phyloP scores from a whole-genome alignment of 225 moss, liverwort and hornwort species.

The Marchantia polymorpha region DNA sequence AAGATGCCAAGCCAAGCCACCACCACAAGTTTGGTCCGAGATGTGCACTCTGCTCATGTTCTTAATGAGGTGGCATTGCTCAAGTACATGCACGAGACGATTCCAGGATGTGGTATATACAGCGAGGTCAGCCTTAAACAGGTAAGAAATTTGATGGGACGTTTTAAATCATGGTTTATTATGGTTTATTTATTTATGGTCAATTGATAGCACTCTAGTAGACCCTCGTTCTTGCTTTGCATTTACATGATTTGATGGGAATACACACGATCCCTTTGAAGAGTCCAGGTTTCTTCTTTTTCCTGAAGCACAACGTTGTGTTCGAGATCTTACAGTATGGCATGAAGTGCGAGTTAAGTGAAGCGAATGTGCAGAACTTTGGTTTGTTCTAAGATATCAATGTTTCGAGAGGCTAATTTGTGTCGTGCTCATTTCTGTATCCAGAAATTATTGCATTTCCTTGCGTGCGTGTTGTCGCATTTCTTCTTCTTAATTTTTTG shows the following conservation, averaged over 20 bases:
- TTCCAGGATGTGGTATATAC: slow-evolving; percentile 58
- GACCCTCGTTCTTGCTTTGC: too few relatives aligned
- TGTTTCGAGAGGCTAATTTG: too few relatives aligned
- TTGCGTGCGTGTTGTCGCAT: background rate
- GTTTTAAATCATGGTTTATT: background rate
- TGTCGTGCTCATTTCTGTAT: background rate
- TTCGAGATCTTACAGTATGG: background rate
- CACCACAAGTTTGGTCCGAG: slow-evolving; percentile 59
- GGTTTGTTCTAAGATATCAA: too few relatives aligned
- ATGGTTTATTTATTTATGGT: too few relatives aligned
- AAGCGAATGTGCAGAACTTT: background rate
- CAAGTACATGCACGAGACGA: slow-evolving; percentile 60
- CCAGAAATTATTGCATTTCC: background rate
- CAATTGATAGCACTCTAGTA: background rate
- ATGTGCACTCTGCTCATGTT: slow-evolving; percentile 65
- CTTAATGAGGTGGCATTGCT: slow-evolving; percentile 60
- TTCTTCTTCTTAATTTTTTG: background rate
- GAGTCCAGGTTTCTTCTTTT: background rate
- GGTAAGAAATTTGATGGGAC: slow-evolving; percentile 2
- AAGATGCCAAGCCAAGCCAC: slow-evolving; percentile 27
- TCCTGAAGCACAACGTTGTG: background rate
- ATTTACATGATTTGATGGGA: too few relatives aligned
- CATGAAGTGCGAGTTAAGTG: too few relatives aligned
- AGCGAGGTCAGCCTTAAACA: slow-evolving; percentile 44
- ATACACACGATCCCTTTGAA: background rate